Evolutionary conservation across 2,329 filamentous ascomycete genomes (phyloP).

Genomic region (Beauveria asiatica): DNA sequence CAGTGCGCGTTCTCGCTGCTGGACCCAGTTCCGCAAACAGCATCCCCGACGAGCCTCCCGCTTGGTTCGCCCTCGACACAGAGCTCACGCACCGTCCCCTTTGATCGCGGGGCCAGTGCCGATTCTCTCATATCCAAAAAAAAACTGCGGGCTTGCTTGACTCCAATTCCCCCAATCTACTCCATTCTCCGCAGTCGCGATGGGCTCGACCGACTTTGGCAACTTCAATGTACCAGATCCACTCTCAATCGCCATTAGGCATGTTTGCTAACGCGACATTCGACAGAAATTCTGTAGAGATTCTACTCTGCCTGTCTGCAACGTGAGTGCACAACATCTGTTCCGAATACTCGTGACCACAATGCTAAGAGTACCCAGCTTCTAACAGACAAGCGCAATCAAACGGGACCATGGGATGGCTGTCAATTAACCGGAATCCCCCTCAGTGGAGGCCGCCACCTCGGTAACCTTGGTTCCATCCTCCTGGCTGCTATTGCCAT

Average conservation of each 20-base stretch:
- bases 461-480: conserved; percentile 92
- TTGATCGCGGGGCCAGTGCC: neutral
- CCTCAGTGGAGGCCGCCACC: conserved; percentile 53
- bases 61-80: conserved; percentile 6
- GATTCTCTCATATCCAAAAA: neutral
- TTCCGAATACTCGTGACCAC: neutral
- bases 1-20: neutral
- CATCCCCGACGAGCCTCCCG: neutral
- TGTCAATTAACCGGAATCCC: conserved; percentile 71
- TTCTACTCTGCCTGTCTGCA: conserved; percentile 75
- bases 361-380: conserved; percentile 39
- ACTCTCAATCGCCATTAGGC: conserved; percentile 12
- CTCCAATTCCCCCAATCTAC: neutral
- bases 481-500: conserved; percentile 74
- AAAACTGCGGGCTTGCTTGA: neutral
- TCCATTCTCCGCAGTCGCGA: conserved; percentile 27
- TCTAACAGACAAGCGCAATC: conserved; percentile 51
- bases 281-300: conserved; percentile 71
- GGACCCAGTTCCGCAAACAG: conserved; percentile 8
- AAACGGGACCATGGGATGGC: conserved; percentile 53
- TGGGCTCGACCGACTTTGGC: conserved; percentile 54
- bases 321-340: conserved; percentile 48
- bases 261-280: conserved; percentile 3
- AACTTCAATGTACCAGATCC: conserved; percentile 44
- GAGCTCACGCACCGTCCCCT: neutral